Evolutionary conservation across 2,329 filamentous ascomycete species (phyloP), one percentile per base, ranked within the genome.

Genomic region (Nemania sp.): DNA sequence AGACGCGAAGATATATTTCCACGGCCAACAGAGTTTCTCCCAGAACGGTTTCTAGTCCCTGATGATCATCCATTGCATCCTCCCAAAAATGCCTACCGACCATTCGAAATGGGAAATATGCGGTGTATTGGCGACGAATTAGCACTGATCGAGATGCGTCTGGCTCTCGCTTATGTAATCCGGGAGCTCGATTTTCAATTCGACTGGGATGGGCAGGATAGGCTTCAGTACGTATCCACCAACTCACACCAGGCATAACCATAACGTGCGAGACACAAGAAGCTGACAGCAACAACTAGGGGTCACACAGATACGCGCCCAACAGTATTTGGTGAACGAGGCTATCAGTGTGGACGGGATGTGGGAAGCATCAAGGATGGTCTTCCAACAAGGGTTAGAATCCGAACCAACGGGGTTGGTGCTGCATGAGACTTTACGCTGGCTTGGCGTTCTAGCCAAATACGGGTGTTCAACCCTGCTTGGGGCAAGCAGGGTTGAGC

Each of bases 31-130:
- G 68, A 72, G 7, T 83, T 82, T 73, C 63, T 80, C 2, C 80
- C 80, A 0, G 79, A 81, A n/a, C 77, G 81, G 8, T 82, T 80
- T 72, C 69, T 81, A 15, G 72, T 73, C n/a, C 27, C 43, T 10
- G 62, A 67, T 13, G 49, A 20, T 11, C 3, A 73, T 74, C 43
- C 67, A 53, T 49, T 72, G 8, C 61, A 78, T 64, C 67, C 71
- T 73, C 66, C 43, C 6, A 70, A 70, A 26, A 62, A 71, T 49
- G 77, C 77, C 1, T 80, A 69, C 69, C 68, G 78, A 0, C 74
- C 77, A 0, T 81, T 80, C 41, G 79, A 80, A 32, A 54, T 72
- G 11, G 78, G 78, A 0, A 76, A 73, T 5, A 67, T 72, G 24
- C 70, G 68, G 10, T 79, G 77, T 52, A 76, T 79, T 26, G 77